Evolutionary conservation across 306 rosid genomes (phyloP).

Genomic region (Sechiopsis laciniata): DNA sequence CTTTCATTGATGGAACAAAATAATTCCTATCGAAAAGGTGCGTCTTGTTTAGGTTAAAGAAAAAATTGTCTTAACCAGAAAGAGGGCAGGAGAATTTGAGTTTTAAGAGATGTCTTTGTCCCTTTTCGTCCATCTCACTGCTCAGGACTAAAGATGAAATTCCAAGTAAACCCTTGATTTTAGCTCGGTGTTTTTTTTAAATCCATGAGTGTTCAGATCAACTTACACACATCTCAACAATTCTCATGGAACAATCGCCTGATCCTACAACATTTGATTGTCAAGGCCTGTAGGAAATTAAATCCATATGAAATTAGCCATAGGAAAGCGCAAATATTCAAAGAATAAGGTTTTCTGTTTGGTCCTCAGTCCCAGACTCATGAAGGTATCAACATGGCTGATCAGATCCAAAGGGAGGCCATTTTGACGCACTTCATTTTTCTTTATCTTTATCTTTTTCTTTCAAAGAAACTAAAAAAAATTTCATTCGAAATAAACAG

Average conservation of each 20-base stretch:
- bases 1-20: too few relatives aligned
- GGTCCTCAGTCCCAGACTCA: neutral
- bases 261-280: too few relatives aligned
- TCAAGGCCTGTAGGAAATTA: too few relatives aligned
- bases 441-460: neutral
- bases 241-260: too few relatives aligned
- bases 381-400: constrained; percentile 10
- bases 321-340: neutral
- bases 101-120: neutral
- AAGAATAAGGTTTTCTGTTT: neutral
- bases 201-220: too few relatives aligned
- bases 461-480: neutral
- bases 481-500: neutral
- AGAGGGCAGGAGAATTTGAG: neutral
- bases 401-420: neutral
- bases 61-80: constrained; percentile 1
- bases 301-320: neutral
- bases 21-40: neutral
- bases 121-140: neutral
- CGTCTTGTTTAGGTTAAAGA: neutral
- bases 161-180: neutral
- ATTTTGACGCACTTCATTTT: neutral
- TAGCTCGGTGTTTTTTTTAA: neutral
- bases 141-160: neutral
- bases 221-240: too few relatives aligned